phyloP scores from a whole-genome alignment of 2,329 filamentous ascomycete species.

The Lecanosticta acicola region DNA sequence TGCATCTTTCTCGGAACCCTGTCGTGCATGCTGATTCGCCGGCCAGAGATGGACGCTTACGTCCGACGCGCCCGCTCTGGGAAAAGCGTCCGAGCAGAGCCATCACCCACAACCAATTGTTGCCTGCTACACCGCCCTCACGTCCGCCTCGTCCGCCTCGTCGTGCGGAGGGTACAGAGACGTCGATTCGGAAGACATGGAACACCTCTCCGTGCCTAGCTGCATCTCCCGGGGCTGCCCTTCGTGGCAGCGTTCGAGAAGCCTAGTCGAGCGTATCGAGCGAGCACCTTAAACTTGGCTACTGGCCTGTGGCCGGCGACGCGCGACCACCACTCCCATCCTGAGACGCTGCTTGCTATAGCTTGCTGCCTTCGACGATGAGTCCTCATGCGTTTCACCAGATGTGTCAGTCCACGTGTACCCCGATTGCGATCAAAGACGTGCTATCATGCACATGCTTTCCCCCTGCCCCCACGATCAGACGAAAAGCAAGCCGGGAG shows the following conservation, averaged over 20 bases:
- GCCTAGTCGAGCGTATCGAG: slow-evolving; percentile 11
- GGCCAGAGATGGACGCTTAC: slow-evolving; percentile 8
- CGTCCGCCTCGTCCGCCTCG: slow-evolving; percentile 11
- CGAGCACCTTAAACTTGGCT: too few relatives aligned
- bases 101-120: slow-evolving; percentile 15
- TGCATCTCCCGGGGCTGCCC: slow-evolving; percentile 14
- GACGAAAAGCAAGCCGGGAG: slow-evolving; percentile 17
- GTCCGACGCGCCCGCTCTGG: too few relatives aligned
- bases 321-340: slow-evolving; percentile 18
- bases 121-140: slow-evolving; percentile 7
- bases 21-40: slow-evolving; percentile 9
- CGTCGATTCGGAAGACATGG: slow-evolving; percentile 16
- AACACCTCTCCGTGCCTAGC: slow-evolving; percentile 13
- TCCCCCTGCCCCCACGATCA: slow-evolving; percentile 1
- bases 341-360: slow-evolving; percentile 5
- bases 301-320: slow-evolving; percentile 6
- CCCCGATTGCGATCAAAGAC: neutral
- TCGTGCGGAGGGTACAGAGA: slow-evolving; percentile 6
- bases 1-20: slow-evolving; percentile 2
- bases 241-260: slow-evolving; percentile 20
- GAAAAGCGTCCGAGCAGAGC: neutral
- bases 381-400: slow-evolving; percentile 12
- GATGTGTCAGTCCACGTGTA: slow-evolving; percentile 4
- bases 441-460: slow-evolving; percentile 9
- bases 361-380: slow-evolving; percentile 3